Conservation (phyloP, 1,284 basidiomycete genomes). For the Clitocybe nebularis region DNA sequence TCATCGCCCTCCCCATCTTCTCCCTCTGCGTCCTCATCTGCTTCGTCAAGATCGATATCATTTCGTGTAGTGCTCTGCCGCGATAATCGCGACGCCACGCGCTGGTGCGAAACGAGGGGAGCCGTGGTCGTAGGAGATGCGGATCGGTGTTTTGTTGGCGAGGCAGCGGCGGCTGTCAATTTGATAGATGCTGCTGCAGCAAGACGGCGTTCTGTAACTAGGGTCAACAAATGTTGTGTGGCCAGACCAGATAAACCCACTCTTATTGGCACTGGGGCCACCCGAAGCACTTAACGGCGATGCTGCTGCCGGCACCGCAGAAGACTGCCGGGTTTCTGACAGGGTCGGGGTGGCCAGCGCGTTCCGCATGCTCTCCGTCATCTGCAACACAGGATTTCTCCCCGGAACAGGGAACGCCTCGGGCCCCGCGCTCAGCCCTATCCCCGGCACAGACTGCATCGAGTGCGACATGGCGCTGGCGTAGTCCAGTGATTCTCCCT, state of each 20-base stretch:
- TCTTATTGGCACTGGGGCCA: conserved; percentile 28
- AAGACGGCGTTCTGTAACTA: conserved; percentile 31
- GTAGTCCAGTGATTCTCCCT: conserved; percentile 45
- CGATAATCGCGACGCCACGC: conserved; percentile 37
- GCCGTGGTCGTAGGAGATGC: conserved; percentile 35
- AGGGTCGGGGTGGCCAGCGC: conserved; percentile 33
- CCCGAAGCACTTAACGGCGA: conserved; percentile 19
- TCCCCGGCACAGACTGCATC: conserved; percentile 17
- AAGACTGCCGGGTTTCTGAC: conserved; percentile 22
- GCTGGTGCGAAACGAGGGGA: conserved; percentile 21
- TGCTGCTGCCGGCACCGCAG: conserved; percentile 16
- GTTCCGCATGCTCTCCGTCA: conserved; percentile 46
- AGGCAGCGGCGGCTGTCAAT: conserved; percentile 26
- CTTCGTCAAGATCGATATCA: conserved; percentile 25
- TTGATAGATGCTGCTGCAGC: conserved; percentile 35
- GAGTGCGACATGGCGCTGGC: conserved; percentile 16
- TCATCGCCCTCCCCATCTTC: conserved; percentile 38
- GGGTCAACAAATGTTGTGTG: not conserved
- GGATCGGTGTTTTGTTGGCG: conserved; percentile 36
- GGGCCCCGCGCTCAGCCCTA: conserved; percentile 11
- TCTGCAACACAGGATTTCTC: conserved; percentile 41
- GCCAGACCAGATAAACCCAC: conserved; percentile 20
- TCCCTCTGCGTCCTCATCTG: conserved; percentile 28
- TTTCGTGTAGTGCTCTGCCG: conserved; percentile 28
- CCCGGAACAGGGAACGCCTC: conserved; percentile 23